Base-by-base conservation (phyloP, 1,284 basidiomycete species). In the Boletus sp. region DNA sequence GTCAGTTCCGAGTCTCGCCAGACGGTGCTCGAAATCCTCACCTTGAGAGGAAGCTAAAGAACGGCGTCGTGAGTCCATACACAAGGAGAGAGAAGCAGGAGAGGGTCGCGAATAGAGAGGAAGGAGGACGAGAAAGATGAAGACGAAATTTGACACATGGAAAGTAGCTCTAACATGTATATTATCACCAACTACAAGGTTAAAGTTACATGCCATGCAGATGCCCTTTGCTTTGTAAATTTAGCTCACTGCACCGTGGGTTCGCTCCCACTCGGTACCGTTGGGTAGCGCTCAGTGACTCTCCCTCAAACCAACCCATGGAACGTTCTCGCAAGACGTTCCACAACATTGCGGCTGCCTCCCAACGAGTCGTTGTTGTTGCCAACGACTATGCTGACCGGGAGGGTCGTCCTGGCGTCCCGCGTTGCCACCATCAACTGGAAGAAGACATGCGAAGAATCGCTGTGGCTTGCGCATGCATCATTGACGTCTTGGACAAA, bases 21-120 rank as follows among this genome's bases (percentile, higher is more conserved):
- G 60, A 58, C 58, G 8, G 48, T 35, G 38, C 61, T 66, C 27
- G 65, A 62, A 13, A 68, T 72, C 27, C 55, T 69, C 25, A 71
- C 67, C n/a, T 31, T 23, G 6, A 6, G 43, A 67, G 47, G 71
- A 72, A 48, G 60, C 49, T 21, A 51, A 58, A 33, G 66, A 55
- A 1, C 55, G 10, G 43, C 57, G 40, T 31, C 58, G 50, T 11
- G 38, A 54, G 43, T 65, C 60, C 31, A 30, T 65, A 19, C 47
- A 14, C 50, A 58, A n/a, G 40, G 16, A 37, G 37, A 37, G 37
- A 37, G 37, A 17, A 19, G 7, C 37, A 37, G 6, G 2, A 37
- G 11, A 37, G 14, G 47, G n/a, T n/a, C n/a, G n/a, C n/a, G n/a
- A n/a, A n/a, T n/a, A n/a, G n/a, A n/a, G n/a, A n/a, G n/a, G n/a